Evolutionary conservation across 2,329 filamentous ascomycete genomes (phyloP).

Genomic region (Epichloe scottii): DNA sequence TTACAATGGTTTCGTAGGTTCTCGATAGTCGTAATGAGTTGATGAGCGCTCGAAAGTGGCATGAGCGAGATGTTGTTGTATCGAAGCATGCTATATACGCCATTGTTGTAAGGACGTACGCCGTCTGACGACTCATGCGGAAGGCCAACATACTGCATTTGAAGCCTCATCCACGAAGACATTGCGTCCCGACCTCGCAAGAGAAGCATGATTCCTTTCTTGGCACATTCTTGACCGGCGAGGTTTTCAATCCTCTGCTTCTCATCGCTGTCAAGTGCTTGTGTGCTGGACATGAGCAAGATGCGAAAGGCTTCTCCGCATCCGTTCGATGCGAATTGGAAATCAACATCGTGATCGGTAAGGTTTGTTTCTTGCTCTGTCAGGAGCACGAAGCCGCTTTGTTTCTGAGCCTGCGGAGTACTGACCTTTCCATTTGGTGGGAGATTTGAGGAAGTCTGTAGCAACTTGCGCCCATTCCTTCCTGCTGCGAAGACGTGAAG

Average conservation of each 20-base stretch:
- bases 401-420: not conserved
- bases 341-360: constrained; percentile 31
- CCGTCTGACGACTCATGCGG: not conserved
- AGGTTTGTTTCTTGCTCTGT: constrained; percentile 26
- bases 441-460: constrained; percentile 12
- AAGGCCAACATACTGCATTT: constrained; percentile 26
- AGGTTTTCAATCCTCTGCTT: constrained; percentile 27
- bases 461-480: constrained; percentile 22
- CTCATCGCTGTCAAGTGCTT: constrained; percentile 19
- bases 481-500: constrained; percentile 25
- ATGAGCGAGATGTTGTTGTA: constrained; percentile 26
- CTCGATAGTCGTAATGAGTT: constrained; percentile 26
- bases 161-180: constrained; percentile 27
- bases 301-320: constrained; percentile 18
- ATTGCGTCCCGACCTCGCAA: constrained; percentile 21
- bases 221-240: constrained; percentile 22
- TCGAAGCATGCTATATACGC: constrained; percentile 18
- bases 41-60: constrained; percentile 24
- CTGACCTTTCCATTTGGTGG: constrained; percentile 15
- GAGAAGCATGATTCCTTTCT: constrained; percentile 33
- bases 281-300: constrained; percentile 27
- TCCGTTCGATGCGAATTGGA: constrained; percentile 18
- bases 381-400: not conserved
- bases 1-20: constrained; percentile 21
- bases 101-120: not conserved